Evolutionary conservation across 352 stramenopile genomes (phyloP).

Genomic region (Saprolegnia parasitica): DNA sequence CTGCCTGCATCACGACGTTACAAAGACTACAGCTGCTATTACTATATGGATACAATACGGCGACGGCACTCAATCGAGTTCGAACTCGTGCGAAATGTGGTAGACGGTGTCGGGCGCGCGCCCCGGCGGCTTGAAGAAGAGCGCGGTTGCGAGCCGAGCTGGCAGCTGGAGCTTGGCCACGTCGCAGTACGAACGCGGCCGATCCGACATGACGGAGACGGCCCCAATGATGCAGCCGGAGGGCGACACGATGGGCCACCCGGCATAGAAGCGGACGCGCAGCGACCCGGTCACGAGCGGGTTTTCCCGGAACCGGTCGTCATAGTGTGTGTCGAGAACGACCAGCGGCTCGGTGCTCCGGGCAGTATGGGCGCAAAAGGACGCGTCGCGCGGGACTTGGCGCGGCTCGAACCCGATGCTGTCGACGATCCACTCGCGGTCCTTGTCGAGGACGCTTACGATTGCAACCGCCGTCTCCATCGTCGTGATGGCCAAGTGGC

Average conservation of each 20-base stretch:
- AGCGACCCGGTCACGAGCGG: constrained; percentile 24
- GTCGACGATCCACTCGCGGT: constrained; percentile 22
- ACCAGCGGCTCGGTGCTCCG: constrained; percentile 13
- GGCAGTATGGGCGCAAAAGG: constrained; percentile 20
- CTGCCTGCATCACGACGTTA: background rate
- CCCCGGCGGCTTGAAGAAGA: background rate
- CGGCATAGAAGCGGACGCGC: constrained; percentile 25
- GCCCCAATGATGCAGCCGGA: constrained; percentile 74
- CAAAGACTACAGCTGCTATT: background rate
- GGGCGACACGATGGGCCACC: constrained; percentile 38
- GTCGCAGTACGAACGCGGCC: constrained; percentile 68
- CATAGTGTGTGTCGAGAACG: constrained; percentile 18
- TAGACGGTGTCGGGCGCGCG: background rate
- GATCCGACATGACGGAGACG: constrained; percentile 85
- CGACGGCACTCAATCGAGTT: background rate
- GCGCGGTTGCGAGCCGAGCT: background rate
- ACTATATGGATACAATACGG: background rate
- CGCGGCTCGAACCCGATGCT: constrained; percentile 13
- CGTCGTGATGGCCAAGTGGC: constrained; percentile 17
- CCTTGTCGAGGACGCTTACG: constrained; percentile 19
- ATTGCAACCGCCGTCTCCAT: constrained; percentile 10
- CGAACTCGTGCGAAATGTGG: constrained; percentile 1
- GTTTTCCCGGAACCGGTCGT: constrained; percentile 21
- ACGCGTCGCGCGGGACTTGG: constrained; percentile 21
- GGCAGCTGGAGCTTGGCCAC: constrained; percentile 51